Base-by-base conservation (phyloP, 257 asterid genomes). In the Forsythia viridissima region DNA sequence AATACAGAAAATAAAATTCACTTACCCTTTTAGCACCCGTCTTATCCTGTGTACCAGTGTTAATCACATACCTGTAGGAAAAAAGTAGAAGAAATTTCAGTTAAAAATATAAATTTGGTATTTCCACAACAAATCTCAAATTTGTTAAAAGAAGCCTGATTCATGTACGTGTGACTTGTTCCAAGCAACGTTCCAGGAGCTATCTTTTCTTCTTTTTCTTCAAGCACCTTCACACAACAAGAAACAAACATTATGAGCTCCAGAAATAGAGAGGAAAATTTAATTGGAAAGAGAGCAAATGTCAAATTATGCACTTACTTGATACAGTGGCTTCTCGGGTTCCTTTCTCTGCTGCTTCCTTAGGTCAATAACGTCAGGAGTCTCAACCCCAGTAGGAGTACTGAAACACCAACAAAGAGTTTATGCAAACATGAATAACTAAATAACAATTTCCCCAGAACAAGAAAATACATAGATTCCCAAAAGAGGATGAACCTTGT, bases 311-410 rank as follows among this genome's bases (percentile, higher is more conserved):
- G 73, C 6, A 72, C 59, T 79, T 67, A 93, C 99, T 84, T 93
- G 99, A 80, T 93, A 93, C 69, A 94, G 96, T 74, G 98, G 94
- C 88, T 93, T 90, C 74, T 94, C 98, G 39, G 99, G 98, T 68
- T 94, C 98, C 91, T 94, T 93, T 85, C 97, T 91, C 82, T 94
- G 99, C 86, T 93, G 99, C 85, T 94, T 94, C 8, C 99, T 97
- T 21, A 95, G 98, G 83, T 95, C 99, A 76, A 95, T 93, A 76
- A 93, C 97, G 86, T 95, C 98, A 20, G 98, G 99, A 82, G 97
- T 95, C 87, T 93, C 97, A 69, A 95, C 99, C 8, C 99, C 99
- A 77, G 98, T 95, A 77, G 98, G 98, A 59, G 99, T 95, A 81
- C 97, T 93, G 80, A 76, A 80, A 80, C 77, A 85, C 61, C 38